Evolutionary conservation across 306 rosid species (phyloP), one percentile per base, ranked within the genome.

Genomic region (Acacia confusa): DNA sequence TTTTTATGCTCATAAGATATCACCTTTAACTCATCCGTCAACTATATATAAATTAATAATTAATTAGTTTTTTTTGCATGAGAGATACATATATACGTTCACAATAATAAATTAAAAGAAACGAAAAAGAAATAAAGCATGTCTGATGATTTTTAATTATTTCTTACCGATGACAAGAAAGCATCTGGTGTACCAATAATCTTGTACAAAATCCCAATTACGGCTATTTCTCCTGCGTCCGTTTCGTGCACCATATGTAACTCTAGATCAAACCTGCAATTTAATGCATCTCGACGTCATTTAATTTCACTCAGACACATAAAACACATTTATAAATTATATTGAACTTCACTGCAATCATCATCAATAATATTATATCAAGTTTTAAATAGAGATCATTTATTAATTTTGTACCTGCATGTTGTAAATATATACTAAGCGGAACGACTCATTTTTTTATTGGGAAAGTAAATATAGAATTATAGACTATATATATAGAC

Each of bases 211-310:
- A 89, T 63, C 73, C 90, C 98, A 60, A 91, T 68, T 9, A 94
- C 98, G 9, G 91, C 88, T 20, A 20, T 47, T 14, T 84, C 28
- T 60, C 92, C 94, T 4, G 79, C 43, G 20, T 80, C 72, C 74
- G 85, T 81, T 48, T 94, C 84, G 68, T 94, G 97, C 27, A 94
- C 88, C 84, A 91, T 20, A 71, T 92, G 98, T 41, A 84, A 75
- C 87, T 94, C 98, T 19, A 92, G 76, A 84, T 87, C 94, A 32
- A 83, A 84, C 70, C 78, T 85, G 75, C 2, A 67, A 55, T 55
- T 20, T 6, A 19, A 20, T 52, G 25, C 1, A 55, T 55, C 61
- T 19, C 24, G n/a, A n/a, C n/a, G n/a, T n/a, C n/a, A n/a, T n/a
- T n/a, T n/a, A n/a, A 50, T 50, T 48, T 48, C 6, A 15, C 8